Conservation (phyloP, 352 stramenopile species). For the Phytopythium montanum region DNA sequence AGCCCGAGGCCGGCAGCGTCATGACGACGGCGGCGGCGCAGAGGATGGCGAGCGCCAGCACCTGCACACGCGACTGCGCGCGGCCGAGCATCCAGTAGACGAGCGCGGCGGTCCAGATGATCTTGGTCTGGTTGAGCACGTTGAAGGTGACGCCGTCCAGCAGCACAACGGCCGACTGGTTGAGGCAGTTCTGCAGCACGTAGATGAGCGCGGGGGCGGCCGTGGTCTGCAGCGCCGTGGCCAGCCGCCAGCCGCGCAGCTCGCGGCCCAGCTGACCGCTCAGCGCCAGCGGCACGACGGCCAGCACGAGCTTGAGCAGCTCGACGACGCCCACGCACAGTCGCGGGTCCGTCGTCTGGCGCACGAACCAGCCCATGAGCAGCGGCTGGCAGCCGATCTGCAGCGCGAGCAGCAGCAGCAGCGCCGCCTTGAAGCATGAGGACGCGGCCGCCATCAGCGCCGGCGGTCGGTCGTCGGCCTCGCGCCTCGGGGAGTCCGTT, state of each 20-base stretch:
- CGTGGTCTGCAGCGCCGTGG: slow-evolving; percentile 55
- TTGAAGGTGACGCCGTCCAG: slow-evolving; percentile 84
- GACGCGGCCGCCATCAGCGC: too few species aligned
- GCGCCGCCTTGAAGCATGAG: slow-evolving; percentile 38
- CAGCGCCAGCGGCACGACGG: slow-evolving; percentile 51
- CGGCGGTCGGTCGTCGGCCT: too few species aligned
- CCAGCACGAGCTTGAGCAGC: slow-evolving; percentile 64
- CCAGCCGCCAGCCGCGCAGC: slow-evolving; percentile 64
- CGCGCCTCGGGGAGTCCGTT: too few species aligned
- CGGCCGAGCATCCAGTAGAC: slow-evolving; percentile 75
- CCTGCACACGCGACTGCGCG: slow-evolving; percentile 66
- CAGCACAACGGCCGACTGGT: slow-evolving; percentile 69
- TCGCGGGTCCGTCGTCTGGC: slow-evolving; percentile 50
- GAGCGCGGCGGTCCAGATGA: slow-evolving; percentile 82
- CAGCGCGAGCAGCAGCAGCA: slow-evolving; percentile 62
- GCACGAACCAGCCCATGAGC: slow-evolving; percentile 74
- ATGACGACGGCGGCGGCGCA: slow-evolving; percentile 75
- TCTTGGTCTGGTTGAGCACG: slow-evolving; percentile 87
- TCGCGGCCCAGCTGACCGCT: slow-evolving; percentile 42
- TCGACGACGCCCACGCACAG: slow-evolving; percentile 76
- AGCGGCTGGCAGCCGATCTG: slow-evolving; percentile 78
- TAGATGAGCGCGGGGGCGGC: slow-evolving; percentile 75
- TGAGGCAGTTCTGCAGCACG: slow-evolving; percentile 80
- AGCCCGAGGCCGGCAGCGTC: slow-evolving; percentile 30
- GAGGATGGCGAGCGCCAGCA: slow-evolving; percentile 65